Evolutionary conservation across 495 filamentous ascomycete species (phyloP).

Genomic region (Pyrenula aspistea): DNA sequence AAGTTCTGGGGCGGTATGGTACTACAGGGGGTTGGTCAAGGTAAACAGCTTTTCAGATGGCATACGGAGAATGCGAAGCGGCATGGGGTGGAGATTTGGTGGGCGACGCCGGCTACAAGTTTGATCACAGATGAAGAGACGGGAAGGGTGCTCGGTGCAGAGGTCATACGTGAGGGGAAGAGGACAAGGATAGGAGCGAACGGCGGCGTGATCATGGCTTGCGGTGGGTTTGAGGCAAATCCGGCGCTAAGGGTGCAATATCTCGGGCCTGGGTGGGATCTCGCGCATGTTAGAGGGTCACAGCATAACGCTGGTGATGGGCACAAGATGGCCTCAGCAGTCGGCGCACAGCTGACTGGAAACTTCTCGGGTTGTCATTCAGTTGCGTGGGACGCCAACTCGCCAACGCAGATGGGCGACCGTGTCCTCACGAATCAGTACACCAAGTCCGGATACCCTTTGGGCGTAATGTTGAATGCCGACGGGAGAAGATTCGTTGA

Average conservation of each 20-base stretch:
- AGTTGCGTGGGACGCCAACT: constrained; percentile 50
- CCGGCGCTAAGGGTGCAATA: constrained; percentile 40
- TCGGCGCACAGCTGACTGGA: constrained; percentile 33
- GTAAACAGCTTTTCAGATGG: constrained; percentile 41
- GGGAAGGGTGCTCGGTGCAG: constrained; percentile 23
- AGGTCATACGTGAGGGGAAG: constrained; percentile 16
- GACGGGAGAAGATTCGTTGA: constrained; percentile 49
- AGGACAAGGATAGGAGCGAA: constrained; percentile 17
- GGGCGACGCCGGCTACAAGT: constrained; percentile 25
- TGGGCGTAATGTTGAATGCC: constrained; percentile 49
- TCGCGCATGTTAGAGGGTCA: constrained; percentile 46
- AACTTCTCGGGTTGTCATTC: constrained; percentile 53
- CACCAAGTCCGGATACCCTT: constrained; percentile 54
- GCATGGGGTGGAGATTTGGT: constrained; percentile 29
- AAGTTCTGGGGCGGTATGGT: constrained; percentile 53
- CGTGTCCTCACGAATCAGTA: constrained; percentile 45
- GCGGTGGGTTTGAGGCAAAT: constrained; percentile 51
- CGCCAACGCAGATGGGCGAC: constrained; percentile 35
- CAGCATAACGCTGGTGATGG: constrained; percentile 47
- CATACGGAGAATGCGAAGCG: constrained; percentile 26
- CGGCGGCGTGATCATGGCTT: constrained; percentile 37
- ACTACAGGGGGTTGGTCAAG: constrained; percentile 42
- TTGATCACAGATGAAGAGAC: constrained; percentile 24
- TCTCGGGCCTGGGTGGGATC: constrained; percentile 49
- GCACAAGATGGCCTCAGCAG: constrained; percentile 34